Conservation (phyloP, 2,329 filamentous ascomycete species). For the Trichoderma koningii region DNA sequence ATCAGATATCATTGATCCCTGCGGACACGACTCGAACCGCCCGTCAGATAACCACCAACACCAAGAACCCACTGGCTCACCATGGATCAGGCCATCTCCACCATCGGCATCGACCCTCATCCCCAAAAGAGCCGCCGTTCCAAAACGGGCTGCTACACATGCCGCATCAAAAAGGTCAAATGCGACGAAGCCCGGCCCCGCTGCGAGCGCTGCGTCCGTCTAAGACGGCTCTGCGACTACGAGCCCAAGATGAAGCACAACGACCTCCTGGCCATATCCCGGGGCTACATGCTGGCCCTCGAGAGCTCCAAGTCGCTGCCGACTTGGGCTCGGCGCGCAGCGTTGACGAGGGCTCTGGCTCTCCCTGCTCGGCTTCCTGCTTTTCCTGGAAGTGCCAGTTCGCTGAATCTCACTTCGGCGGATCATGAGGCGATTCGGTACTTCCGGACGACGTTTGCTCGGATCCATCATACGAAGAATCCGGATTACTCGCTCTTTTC, state of each 20-base stretch:
- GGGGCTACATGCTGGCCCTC: slow-evolving; percentile 10
- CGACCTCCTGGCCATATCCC: slow-evolving; percentile 10
- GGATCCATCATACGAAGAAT: slow-evolving; percentile 42
- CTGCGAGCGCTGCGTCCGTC: slow-evolving; percentile 35
- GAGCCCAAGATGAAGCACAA: slow-evolving; percentile 30
- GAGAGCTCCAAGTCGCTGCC: slow-evolving; percentile 14
- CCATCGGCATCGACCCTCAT: not conserved
- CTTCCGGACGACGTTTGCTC: slow-evolving; percentile 42
- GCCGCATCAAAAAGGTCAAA: slow-evolving; percentile 39
- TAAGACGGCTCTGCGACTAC: slow-evolving; percentile 37
- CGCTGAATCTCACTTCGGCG: slow-evolving; percentile 34
- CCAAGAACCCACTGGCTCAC: not conserved
- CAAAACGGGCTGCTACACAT: slow-evolving; percentile 35
- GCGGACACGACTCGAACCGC: slow-evolving; percentile 4
- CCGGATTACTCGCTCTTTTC: slow-evolving; percentile 41
- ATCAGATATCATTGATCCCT: slow-evolving; percentile 3
- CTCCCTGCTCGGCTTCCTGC: slow-evolving; percentile 27
- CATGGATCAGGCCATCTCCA: slow-evolving; percentile 7
- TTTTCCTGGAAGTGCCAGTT: slow-evolving; percentile 30
- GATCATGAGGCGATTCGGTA: slow-evolving; percentile 43
- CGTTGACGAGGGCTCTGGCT: slow-evolving; percentile 25
- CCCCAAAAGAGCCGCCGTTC: slow-evolving; percentile 29
- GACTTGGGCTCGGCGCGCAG: slow-evolving; percentile 22
- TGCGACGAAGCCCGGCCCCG: slow-evolving; percentile 37
- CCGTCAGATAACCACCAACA: not conserved